Evolutionary conservation across 495 filamentous ascomycete species (phyloP).

Genomic region (Filosporella fistucella): DNA sequence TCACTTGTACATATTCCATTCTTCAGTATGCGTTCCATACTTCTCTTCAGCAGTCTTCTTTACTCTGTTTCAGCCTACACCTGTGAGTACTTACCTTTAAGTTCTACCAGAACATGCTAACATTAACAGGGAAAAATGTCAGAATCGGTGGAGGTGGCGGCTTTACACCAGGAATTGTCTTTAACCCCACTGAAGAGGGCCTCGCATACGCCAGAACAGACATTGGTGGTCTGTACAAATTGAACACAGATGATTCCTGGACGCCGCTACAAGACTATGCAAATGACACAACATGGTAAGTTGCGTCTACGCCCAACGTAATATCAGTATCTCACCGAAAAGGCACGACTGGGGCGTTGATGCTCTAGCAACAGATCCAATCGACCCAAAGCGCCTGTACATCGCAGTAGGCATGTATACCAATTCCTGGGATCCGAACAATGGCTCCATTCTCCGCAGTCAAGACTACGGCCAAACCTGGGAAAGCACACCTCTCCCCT

Average conservation of each 20-base stretch:
- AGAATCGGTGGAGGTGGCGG: constrained; percentile 33
- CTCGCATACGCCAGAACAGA: constrained; percentile 59
- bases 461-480: constrained; percentile 48
- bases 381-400: constrained; percentile 49
- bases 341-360: constrained; percentile 54
- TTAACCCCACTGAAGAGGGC: constrained; percentile 50
- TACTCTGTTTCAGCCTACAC: too few relatives aligned
- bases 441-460: constrained; percentile 45
- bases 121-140: constrained; percentile 4
- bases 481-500: constrained; percentile 39
- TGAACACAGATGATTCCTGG: constrained; percentile 53
- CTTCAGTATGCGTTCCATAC: neutral
- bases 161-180: constrained; percentile 54
- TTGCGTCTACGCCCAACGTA: too few relatives aligned
- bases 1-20: neutral
- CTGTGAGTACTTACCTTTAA: neutral
- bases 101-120: too few relatives aligned
- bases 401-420: constrained; percentile 56
- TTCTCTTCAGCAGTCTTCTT: neutral
- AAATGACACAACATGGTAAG: constrained; percentile 42
- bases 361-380: constrained; percentile 52
- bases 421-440: constrained; percentile 52
- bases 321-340: constrained; percentile 7
- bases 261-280: constrained; percentile 48
- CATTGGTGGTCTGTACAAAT: constrained; percentile 56